These are phyloP conservation scores for Naganishia randhawae DNA, from an alignment of 768 basidiomycete species.

Conservation along the genomic window DNA sequence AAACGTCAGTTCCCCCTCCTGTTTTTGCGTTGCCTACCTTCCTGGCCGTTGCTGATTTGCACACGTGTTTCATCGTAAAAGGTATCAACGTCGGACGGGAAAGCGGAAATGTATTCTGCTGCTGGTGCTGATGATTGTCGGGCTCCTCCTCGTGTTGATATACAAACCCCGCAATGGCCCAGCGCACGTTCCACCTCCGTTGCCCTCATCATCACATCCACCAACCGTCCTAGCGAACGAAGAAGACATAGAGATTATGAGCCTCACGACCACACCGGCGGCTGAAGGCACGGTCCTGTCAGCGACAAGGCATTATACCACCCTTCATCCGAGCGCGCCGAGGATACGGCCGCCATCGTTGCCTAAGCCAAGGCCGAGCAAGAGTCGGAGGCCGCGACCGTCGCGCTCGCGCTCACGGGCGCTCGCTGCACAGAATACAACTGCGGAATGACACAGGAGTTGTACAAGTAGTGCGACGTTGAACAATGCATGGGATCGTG, in stretches of 20 bases:
- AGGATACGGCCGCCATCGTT: constrained; percentile 22
- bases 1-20: constrained; percentile 58
- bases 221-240: background rate
- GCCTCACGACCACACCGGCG: background rate
- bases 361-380: constrained; percentile 13
- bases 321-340: background rate
- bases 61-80: constrained; percentile 43
- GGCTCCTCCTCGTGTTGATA: constrained; percentile 78
- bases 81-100: constrained; percentile 91
- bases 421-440: background rate
- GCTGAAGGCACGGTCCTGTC: background rate
- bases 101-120: constrained; percentile 90
- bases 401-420: background rate
- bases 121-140: constrained; percentile 81
- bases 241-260: too few species aligned
- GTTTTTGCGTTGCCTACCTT: constrained; percentile 17
- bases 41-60: background rate
- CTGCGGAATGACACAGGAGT: background rate
- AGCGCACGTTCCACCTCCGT: background rate
- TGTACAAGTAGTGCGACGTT: background rate
- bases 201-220: background rate
- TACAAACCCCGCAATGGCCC: constrained; percentile 69
- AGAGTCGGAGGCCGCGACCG: constrained; percentile 10
- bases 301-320: background rate
- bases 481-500: background rate